Evolutionary conservation across 2,329 filamentous ascomycete species (phyloP), one percentile per base, ranked within the genome.

Genomic region (Cadophora sp.): DNA sequence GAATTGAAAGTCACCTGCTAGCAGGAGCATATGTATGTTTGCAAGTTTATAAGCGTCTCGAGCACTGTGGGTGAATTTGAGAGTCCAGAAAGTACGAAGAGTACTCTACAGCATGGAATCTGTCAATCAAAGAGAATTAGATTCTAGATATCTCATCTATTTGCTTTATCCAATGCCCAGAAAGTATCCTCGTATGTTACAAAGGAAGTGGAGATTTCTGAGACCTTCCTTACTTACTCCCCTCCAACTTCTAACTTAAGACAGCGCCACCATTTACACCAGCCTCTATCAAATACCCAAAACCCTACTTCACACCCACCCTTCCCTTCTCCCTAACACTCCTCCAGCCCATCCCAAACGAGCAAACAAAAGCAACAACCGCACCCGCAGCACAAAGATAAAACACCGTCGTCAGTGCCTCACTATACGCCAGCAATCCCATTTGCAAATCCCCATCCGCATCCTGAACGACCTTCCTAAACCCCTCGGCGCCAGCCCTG

Each of bases 401-500:
- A 78, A 73, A 5, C 62, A 58, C 64, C 11, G 50, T 55, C 50
- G 60, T 68, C 41, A 73, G 65, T 30, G 67, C 67, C 36, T 59
- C 60, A 62, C 70, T 62, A 51, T 72, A 73, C 8, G 70, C 69
- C 30, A 50, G 9, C 33, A 73, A 18, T 8, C 68, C 64, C 4
- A 22, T 59, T 3, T 45, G 51, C 13, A 68, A 30, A 56, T 68
- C 69, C 5, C 14, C 39, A 11, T 68, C 69, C 5, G 18, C 39
- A 11, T 41, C 24, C 5, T 36, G 36, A n/a, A 72, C 67, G 1
- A 71, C 60, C 16, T 65, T 68, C 9, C 77, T 74, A 48, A 83
- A 78, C 0, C 73, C 76, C 1, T 79, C 78, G 1, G 80, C 81
- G 3, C 82, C 82, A 0, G 81, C 81, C 8, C 72, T 66, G 13